Evolutionary conservation across 441 rosid species (phyloP).

Genomic region (Aquilaria agallochum): DNA sequence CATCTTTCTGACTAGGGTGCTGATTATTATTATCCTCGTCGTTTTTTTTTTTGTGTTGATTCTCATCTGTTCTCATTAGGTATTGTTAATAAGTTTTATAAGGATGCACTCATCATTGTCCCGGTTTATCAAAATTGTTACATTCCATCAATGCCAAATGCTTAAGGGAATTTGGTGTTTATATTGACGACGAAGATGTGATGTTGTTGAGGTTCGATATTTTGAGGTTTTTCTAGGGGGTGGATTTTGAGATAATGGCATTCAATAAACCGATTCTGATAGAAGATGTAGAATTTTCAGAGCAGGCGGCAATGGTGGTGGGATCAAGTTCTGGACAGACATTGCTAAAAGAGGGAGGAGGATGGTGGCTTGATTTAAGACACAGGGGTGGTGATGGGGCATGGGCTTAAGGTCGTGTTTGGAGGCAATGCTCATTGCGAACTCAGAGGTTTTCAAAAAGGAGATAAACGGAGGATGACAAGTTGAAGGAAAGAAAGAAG

Average conservation of each 20-base stretch:
- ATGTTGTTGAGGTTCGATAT: constrained; percentile 57
- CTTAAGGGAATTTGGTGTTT: constrained; percentile 74
- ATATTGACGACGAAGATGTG: constrained; percentile 46
- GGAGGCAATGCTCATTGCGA: constrained; percentile 36
- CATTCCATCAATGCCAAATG: constrained; percentile 45
- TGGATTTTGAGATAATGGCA: constrained; percentile 25
- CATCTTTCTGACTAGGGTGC: too few relatives aligned
- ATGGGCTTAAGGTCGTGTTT: constrained; percentile 35
- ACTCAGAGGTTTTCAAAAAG: too few relatives aligned
- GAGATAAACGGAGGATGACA: too few relatives aligned
- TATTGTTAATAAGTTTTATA: constrained; percentile 20
- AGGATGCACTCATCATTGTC: constrained; percentile 52
- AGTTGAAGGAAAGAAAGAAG: too few relatives aligned
- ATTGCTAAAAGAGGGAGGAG: constrained; percentile 53
- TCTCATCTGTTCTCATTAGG: constrained; percentile 13
- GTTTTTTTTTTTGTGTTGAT: too few relatives aligned
- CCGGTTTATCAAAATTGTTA: constrained; percentile 64
- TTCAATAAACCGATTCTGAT: constrained; percentile 7
- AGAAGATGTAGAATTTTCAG: constrained; percentile 27
- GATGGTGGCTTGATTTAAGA: constrained; percentile 24
- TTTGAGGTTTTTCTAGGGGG: constrained; percentile 53
- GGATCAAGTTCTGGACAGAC: constrained; percentile 73
- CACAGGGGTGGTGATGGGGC: constrained; percentile 47
- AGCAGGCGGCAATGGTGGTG: constrained; percentile 48
- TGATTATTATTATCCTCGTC: too few relatives aligned